These are phyloP conservation scores for Suillus americanus DNA, from an alignment of 768 basidiomycete genomes.

Conservation along the genomic window DNA sequence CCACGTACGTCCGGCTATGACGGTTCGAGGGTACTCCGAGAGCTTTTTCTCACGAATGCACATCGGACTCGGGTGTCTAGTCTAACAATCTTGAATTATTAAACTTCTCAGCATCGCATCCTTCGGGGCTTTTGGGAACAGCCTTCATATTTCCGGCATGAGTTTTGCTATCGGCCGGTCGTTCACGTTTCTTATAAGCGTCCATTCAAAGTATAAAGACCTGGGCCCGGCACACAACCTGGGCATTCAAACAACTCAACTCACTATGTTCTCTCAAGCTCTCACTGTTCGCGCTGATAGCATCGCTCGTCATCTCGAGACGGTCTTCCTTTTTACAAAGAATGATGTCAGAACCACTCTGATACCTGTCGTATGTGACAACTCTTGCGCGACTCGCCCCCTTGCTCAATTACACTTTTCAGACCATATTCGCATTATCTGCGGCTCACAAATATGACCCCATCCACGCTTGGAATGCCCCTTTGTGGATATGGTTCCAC, in stretches of 20 bases:
- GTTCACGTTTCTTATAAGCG: not conserved
- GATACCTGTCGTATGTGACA: constrained; percentile 19
- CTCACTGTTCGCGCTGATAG: not conserved
- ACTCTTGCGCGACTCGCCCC: not conserved
- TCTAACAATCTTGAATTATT: not conserved
- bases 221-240: no score
- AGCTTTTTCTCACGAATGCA: not conserved
- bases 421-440: constrained; percentile 33
- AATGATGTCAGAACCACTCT: constrained; percentile 18
- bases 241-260: not conserved
- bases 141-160: not conserved
- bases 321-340: constrained; percentile 25
- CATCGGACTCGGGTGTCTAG: not conserved
- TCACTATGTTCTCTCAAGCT: not conserved
- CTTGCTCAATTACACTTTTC: not conserved
- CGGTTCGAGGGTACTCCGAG: not conserved
- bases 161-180: not conserved
- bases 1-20: not conserved
- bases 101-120: not conserved
- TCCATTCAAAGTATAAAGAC: not conserved
- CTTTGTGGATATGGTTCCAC: constrained; percentile 45
- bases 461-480: constrained; percentile 18
- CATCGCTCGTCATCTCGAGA: constrained; percentile 15
- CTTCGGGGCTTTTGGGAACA: not conserved
- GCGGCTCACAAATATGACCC: constrained; percentile 20